phyloP scores from a whole-genome alignment of 1,139 yeast genomes.

The Taphrina communis region DNA sequence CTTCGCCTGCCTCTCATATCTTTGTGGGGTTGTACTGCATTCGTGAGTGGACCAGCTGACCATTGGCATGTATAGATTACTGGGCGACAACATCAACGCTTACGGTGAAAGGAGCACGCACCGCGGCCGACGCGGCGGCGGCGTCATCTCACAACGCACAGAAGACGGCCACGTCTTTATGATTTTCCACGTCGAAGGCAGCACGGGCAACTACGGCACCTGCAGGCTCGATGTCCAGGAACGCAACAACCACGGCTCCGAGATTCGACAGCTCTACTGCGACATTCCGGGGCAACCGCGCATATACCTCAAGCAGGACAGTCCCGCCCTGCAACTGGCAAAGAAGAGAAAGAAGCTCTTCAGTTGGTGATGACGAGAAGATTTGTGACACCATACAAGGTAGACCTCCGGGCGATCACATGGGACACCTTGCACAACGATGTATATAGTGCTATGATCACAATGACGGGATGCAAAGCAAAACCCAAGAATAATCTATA shows the following conservation, averaged over 20 bases:
- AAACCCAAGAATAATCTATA: not conserved
- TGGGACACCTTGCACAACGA: not conserved
- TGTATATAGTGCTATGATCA: not conserved
- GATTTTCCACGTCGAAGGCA: slow-evolving; percentile 31
- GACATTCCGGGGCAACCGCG: slow-evolving; percentile 31
- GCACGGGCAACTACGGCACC: slow-evolving; percentile 36
- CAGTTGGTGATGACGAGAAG: slow-evolving; percentile 7
- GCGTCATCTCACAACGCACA: slow-evolving; percentile 26
- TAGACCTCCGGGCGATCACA: not conserved
- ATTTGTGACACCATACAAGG: not conserved
- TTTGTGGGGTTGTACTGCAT: too few species aligned
- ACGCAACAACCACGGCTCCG: slow-evolving; percentile 13
- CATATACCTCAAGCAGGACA: slow-evolving; percentile 27
- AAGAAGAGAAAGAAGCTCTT: slow-evolving; percentile 16
- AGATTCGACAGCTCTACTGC: slow-evolving; percentile 32
- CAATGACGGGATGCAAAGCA: not conserved
- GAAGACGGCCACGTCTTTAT: slow-evolving; percentile 38
- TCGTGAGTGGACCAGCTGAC: not conserved
- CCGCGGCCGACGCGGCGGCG: slow-evolving; percentile 33
- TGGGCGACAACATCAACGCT: slow-evolving; percentile 31
- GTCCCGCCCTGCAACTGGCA: not conserved
- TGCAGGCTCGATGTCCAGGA: slow-evolving; percentile 38
- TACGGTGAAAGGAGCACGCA: slow-evolving; percentile 36
- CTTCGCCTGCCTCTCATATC: too few species aligned
- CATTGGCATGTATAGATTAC: slow-evolving; percentile 1